These are phyloP conservation scores for Podaxis rugospora DNA, from an alignment of 768 basidiomycete genomes.

Conservation along the genomic window DNA sequence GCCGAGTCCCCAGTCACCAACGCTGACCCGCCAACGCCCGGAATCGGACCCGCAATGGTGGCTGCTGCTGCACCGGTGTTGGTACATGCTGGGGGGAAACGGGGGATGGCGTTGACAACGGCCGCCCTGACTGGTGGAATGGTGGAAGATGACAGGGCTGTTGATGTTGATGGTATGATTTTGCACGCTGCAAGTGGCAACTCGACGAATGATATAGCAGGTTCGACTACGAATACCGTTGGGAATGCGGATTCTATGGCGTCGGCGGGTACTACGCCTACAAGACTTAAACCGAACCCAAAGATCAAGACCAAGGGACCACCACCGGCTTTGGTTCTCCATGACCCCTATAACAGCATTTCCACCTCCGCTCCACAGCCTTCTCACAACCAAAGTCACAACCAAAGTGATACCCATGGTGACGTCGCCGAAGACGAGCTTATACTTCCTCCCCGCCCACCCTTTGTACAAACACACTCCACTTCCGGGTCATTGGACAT, in stretches of 20 bases:
- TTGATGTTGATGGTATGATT: not conserved
- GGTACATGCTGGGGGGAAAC: not conserved
- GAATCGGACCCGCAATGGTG: constrained; percentile 2
- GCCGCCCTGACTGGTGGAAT: not conserved
- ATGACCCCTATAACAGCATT: not conserved
- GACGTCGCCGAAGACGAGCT: not conserved
- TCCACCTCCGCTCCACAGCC: not conserved
- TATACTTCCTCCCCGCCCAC: not conserved
- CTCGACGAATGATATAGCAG: not conserved
- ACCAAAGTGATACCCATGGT: not conserved
- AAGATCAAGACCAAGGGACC: not conserved
- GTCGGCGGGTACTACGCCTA: not conserved
- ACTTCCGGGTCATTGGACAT: constrained; percentile 8
- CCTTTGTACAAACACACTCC: not conserved
- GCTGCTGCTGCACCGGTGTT: constrained; percentile 6
- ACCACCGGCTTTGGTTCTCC: constrained; percentile 7
- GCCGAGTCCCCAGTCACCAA: not conserved
- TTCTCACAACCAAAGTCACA: not conserved
- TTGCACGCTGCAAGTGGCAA: not conserved
- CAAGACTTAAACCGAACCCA: not conserved
- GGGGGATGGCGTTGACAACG: not conserved
- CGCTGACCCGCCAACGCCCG: not conserved
- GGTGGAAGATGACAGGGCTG: not conserved
- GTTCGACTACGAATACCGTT: not conserved
- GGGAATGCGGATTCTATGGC: not conserved